These are phyloP conservation scores for Eruca vesicaria DNA, from an alignment of 441 rosid species.

Conservation along the genomic window DNA sequence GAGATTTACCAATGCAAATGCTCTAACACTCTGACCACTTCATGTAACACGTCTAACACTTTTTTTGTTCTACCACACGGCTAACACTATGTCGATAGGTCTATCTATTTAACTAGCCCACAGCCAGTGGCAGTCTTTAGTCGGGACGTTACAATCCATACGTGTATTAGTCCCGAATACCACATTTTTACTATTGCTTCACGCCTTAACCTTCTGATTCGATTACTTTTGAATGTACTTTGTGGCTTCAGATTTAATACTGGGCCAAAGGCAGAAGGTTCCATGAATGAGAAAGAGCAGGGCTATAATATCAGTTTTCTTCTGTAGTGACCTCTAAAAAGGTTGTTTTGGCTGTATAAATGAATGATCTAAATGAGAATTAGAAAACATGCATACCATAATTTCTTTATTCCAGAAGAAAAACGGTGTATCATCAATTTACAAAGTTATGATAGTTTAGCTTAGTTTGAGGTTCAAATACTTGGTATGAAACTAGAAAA, in stretches of 20 bases:
- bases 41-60: too few species aligned
- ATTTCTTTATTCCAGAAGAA: background rate
- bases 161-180: background rate
- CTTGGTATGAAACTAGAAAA: background rate
- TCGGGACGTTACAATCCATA: background rate
- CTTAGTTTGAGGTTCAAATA: too few species aligned
- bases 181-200: background rate
- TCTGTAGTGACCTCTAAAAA: background rate
- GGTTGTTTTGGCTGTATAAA: background rate
- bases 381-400: background rate
- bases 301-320: background rate
- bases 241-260: background rate
- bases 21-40: too few species aligned
- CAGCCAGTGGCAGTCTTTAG: background rate
- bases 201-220: background rate
- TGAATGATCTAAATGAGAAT: background rate
- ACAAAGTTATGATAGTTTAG: too few species aligned
- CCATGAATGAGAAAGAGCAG: background rate
- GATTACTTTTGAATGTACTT: background rate
- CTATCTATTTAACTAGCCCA: too few species aligned
- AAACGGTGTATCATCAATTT: too few species aligned
- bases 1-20: too few species aligned
- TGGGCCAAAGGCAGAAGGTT: background rate
- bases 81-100: too few species aligned
- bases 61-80: too few species aligned